phyloP scores from a whole-genome alignment of 2,329 filamentous ascomycete genomes.

The Phialophora chinensis region DNA sequence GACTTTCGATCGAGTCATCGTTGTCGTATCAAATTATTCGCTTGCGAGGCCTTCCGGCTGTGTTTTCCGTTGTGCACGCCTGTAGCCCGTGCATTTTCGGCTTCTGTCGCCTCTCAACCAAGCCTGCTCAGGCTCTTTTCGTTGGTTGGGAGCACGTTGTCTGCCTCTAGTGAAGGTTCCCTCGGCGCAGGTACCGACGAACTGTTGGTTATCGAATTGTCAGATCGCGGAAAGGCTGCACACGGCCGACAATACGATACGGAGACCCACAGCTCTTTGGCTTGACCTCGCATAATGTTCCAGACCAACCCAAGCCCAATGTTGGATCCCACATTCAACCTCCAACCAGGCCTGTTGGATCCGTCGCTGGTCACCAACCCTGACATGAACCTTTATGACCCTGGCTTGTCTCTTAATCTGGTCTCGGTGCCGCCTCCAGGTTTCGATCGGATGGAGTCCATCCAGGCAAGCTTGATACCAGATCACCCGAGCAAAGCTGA shows the following conservation, averaged over 20 bases:
- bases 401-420: slow-evolving; percentile 55
- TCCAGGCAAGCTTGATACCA: slow-evolving; percentile 27
- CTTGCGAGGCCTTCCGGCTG: slow-evolving; percentile 5
- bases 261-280: slow-evolving; percentile 21
- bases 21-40: slow-evolving; percentile 5
- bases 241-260: slow-evolving; percentile 1
- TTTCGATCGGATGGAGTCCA: slow-evolving; percentile 26
- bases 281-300: slow-evolving; percentile 23
- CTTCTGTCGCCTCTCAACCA: slow-evolving; percentile 7
- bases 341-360: slow-evolving; percentile 37
- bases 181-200: slow-evolving; percentile 4
- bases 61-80: slow-evolving; percentile 9
- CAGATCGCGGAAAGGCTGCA: neutral
- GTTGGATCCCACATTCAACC: slow-evolving; percentile 31
- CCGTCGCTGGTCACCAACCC: slow-evolving; percentile 48
- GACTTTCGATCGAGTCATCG: slow-evolving; percentile 17
- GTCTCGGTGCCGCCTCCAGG: slow-evolving; percentile 24
- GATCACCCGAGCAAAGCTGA: slow-evolving; percentile 29
- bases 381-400: slow-evolving; percentile 54
- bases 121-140: slow-evolving; percentile 14
- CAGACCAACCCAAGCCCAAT: slow-evolving; percentile 29
- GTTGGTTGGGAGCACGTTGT: slow-evolving; percentile 15
- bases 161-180: slow-evolving; percentile 3
- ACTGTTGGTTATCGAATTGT: slow-evolving; percentile 10
- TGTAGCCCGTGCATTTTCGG: neutral